Percentiles rank a stretch among this genome's conserved stretches.
Evolutionary conservation across 2,329 filamentous ascomycete genomes (phyloP).

Genomic region (Peltaster fructicola): DNA sequence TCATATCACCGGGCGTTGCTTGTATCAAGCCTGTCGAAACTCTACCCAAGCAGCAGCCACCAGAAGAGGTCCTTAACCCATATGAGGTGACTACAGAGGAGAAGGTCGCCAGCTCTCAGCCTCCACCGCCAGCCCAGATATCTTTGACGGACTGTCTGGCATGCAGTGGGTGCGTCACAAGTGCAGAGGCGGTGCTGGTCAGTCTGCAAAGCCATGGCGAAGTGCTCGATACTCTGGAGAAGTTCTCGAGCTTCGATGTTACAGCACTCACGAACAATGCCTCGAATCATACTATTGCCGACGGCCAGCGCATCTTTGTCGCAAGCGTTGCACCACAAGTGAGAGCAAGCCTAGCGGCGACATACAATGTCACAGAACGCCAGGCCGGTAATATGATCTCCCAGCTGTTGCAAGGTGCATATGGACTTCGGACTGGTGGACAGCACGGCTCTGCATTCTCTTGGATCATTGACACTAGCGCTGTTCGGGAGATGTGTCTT

Average conservation of each 20-base stretch:
- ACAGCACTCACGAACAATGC: no score
- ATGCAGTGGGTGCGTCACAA: slow-evolving; percentile 94
- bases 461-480: slow-evolving; percentile 83
- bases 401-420: slow-evolving; percentile 53
- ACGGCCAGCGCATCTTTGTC: slow-evolving; percentile 57
- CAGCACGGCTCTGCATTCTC: slow-evolving; percentile 59
- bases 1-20: slow-evolving; percentile 91
- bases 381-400: slow-evolving; percentile 70
- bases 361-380: slow-evolving; percentile 54
- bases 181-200: slow-evolving; percentile 91
- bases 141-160: slow-evolving; percentile 94
- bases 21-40: slow-evolving; percentile 97
- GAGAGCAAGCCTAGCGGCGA: slow-evolving; percentile 73
- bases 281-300: slow-evolving; percentile 22
- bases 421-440: slow-evolving; percentile 53
- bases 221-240: slow-evolving; percentile 67
- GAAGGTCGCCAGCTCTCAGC: slow-evolving; percentile 34
- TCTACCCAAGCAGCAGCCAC: slow-evolving; percentile 46
- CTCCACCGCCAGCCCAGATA: slow-evolving; percentile 65
- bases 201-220: slow-evolving; percentile 87
- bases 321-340: slow-evolving; percentile 87
- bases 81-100: slow-evolving; percentile 93
- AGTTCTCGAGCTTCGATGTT: slow-evolving; percentile 24
- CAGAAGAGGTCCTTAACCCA: slow-evolving; percentile 25
- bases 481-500: slow-evolving; percentile 65